A percentile compares a stretch with the other conserved stretches of the same genome.
These are phyloP conservation scores for Pseudoturritis turrita DNA, from an alignment of 345 rosid species.

Conservation along the genomic window DNA sequence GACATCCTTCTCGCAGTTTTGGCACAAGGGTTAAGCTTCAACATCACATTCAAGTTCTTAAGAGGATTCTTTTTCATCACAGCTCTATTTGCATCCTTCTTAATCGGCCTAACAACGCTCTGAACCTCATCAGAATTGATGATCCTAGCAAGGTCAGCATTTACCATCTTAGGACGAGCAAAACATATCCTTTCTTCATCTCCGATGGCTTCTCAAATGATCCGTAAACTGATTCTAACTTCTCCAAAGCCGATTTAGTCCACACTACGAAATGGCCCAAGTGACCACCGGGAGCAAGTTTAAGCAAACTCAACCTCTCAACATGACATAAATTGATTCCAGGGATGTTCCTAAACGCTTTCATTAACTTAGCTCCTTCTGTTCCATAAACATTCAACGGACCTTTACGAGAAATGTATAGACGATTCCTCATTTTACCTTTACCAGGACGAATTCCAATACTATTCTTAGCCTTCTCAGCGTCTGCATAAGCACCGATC, in stretches of 20 bases:
- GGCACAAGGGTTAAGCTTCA: constrained; percentile 69
- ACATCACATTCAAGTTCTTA: constrained; percentile 67
- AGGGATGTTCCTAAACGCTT: constrained; percentile 76
- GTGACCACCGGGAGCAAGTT: constrained; percentile 85
- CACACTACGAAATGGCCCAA: constrained; percentile 74
- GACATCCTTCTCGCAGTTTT: constrained; percentile 86
- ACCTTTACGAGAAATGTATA: constrained; percentile 73
- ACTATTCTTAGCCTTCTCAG: constrained; percentile 75
- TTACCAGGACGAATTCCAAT: constrained; percentile 64
- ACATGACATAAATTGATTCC: constrained; percentile 74
- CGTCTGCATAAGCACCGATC: constrained; percentile 67
- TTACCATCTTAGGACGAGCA: constrained; percentile 80
- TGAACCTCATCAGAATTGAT: too few species aligned
- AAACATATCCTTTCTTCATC: constrained; percentile 76
- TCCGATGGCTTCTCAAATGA: constrained; percentile 63
- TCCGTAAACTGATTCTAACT: constrained; percentile 71
- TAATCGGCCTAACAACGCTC: constrained; percentile 66
- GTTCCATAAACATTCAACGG: constrained; percentile 63
- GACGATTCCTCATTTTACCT: constrained; percentile 74
- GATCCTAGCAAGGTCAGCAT: constrained; percentile 80
- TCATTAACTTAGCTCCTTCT: constrained; percentile 64
- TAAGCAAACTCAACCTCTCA: constrained; percentile 61
- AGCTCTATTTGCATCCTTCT: constrained; percentile 59
- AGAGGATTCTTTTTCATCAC: constrained; percentile 79
- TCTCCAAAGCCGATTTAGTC: constrained; percentile 84